Evolutionary conservation across 2,329 filamentous ascomycete genomes (phyloP), one percentile per base, ranked within the genome.

Genomic region (Cytospora chrysosperma): DNA sequence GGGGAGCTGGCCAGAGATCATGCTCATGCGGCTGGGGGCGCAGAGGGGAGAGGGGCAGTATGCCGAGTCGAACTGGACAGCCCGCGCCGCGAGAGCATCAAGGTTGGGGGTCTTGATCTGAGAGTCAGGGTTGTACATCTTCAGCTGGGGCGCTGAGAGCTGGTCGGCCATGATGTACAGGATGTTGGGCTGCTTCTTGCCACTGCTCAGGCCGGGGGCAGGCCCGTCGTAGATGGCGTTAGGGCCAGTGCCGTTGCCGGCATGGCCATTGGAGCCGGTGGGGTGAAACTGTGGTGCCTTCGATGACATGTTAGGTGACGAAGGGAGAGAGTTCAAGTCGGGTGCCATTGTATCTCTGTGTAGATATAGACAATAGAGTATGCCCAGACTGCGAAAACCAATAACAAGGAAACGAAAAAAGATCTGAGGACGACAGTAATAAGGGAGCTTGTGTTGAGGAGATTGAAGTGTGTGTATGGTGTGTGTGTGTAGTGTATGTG

Each of bases 141-240:
- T 94, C 69, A 97, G 86, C 70, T 93, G 85, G 21, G 93, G 93
- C 30, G 93, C 93, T 21, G 93, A 91, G 75, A 97, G 87, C 80
- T 97, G 93, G 78, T 97, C 93, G 61, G 93, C 93, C 93, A 97
- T 97, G 79, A 97, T 96, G 81, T 95, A 97, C 54, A 93, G 82
- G 69, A 94, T 91, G 76, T 93, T 93, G 66, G 90, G 90, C 74
- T 61, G 64, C 57, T 65, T 63, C 43, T 55, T 51, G 28, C 64
- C 61, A 30, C 55, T 57, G 57, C 61, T 60, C 56, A 64, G 55
- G 37, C 57, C 53, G 26, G 61, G 61, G 19, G 43, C 49, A n/a
- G 61, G 24, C 32, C 61, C 61, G 19, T 50, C 40, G 50, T 58
- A 59, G 61, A 59, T n/a, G 61, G 61, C 21, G 49, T 65, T 65